phyloP scores from a whole-genome alignment of 352 stramenopile genomes.

The Globisporangium emineosum region DNA sequence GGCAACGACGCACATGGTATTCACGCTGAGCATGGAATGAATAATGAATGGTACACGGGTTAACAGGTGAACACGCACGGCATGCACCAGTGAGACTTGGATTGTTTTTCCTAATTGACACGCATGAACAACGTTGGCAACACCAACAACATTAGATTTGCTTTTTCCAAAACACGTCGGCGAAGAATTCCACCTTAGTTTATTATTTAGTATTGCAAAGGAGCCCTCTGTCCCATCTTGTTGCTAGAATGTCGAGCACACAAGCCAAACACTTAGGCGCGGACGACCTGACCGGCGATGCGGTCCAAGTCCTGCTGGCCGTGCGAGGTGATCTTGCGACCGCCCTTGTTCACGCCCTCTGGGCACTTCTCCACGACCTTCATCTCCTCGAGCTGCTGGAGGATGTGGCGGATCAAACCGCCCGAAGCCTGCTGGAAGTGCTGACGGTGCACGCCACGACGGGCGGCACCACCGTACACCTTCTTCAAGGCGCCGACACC shows the following conservation, averaged over 20 bases:
- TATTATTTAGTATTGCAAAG: constrained; percentile 51
- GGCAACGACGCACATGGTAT: background rate
- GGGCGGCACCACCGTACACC: constrained; percentile 95
- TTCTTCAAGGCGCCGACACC: constrained; percentile 97
- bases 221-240: constrained; percentile 37
- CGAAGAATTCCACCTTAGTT: constrained; percentile 23
- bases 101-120: background rate
- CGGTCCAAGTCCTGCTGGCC: constrained; percentile 99
- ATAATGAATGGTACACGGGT: background rate
- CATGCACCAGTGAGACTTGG: too few relatives aligned
- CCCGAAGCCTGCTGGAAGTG: constrained; percentile 95
- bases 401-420: constrained; percentile 97
- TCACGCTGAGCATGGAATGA: too few relatives aligned
- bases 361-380: constrained; percentile 97
- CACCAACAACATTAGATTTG: constrained; percentile 18
- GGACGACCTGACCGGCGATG: constrained; percentile 95
- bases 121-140: background rate
- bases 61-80: too few relatives aligned
- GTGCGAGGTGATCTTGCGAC: constrained; percentile 94
- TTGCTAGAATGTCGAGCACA: constrained; percentile 9
- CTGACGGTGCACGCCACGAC: constrained; percentile 92
- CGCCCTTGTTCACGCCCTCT: constrained; percentile 90
- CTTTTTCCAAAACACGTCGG: constrained; percentile 13
- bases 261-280: constrained; percentile 58
- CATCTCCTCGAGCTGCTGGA: constrained; percentile 98